phyloP scores from a whole-genome alignment of 257 asterid species.

The Primulina tabacum region DNA sequence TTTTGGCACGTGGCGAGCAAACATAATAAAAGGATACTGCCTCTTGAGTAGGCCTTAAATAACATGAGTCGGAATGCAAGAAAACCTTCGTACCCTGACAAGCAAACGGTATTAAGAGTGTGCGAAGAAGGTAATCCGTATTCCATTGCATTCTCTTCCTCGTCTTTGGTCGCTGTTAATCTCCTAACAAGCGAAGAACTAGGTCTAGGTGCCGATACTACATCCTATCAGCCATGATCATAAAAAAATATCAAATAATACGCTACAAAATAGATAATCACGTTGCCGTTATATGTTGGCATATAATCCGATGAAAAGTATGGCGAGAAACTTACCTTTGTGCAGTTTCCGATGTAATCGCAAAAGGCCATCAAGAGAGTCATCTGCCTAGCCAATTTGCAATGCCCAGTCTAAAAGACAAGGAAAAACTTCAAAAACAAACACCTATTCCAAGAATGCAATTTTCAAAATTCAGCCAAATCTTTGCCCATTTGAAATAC shows the following conservation, averaged over 20 bases:
- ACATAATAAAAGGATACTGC: background rate
- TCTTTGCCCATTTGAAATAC: background rate
- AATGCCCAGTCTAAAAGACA: slow-evolving; percentile 75
- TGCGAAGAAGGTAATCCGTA: slow-evolving; percentile 93
- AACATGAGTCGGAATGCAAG: background rate
- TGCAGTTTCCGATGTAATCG: slow-evolving; percentile 80
- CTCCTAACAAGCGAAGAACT: slow-evolving; percentile 72
- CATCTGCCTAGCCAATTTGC: slow-evolving; percentile 94
- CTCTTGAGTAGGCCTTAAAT: slow-evolving; percentile 1
- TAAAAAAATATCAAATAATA: slow-evolving; percentile 13
- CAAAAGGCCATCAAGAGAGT: slow-evolving; percentile 88
- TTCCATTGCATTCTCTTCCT: slow-evolving; percentile 87
- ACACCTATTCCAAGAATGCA: background rate
- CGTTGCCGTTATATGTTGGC: background rate
- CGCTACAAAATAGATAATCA: slow-evolving; percentile 1
- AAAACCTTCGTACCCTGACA: slow-evolving; percentile 63
- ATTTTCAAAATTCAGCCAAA: background rate
- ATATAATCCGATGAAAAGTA: slow-evolving; percentile 1
- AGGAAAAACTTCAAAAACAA: background rate
- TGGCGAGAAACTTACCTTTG: slow-evolving; percentile 37
- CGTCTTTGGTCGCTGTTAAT: slow-evolving; percentile 76
- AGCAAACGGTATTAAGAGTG: slow-evolving; percentile 92
- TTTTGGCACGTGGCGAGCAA: background rate
- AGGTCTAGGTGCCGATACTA: slow-evolving; percentile 89
- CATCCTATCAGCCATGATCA: slow-evolving; percentile 56